These are phyloP conservation scores for Jimgerdemannia lactiflua DNA, from an alignment of 192 early-diverging fungal genomes.

Conservation along the genomic window DNA sequence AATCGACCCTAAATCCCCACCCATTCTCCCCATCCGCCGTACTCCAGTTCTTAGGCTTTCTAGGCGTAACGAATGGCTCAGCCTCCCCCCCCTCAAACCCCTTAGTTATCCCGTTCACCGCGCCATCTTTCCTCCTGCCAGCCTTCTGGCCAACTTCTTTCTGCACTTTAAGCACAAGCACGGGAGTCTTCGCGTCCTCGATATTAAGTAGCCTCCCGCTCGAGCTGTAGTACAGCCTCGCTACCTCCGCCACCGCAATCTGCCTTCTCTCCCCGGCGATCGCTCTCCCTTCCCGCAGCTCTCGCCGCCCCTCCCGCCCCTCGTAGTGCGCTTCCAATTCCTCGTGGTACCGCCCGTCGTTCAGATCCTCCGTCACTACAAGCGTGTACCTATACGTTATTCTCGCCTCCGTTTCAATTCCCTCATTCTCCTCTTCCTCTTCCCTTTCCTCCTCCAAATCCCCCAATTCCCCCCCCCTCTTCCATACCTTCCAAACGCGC, in stretches of 20 bases:
- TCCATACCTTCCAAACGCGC: slow-evolving; percentile 14
- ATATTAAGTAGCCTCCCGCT: slow-evolving; percentile 73
- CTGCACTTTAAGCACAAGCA: slow-evolving; percentile 66
- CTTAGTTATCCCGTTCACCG: background rate
- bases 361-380: slow-evolving; percentile 57
- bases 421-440: background rate
- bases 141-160: slow-evolving; percentile 8
- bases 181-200: slow-evolving; percentile 64
- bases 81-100: background rate
- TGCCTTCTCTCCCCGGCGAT: background rate
- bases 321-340: slow-evolving; percentile 33
- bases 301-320: slow-evolving; percentile 28
- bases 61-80: slow-evolving; percentile 12
- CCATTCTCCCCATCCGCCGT: slow-evolving; percentile 4
- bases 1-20: slow-evolving; percentile 6
- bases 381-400: slow-evolving; percentile 44
- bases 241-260: slow-evolving; percentile 43
- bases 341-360: slow-evolving; percentile 80
- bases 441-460: slow-evolving; percentile 4
- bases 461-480: slow-evolving; percentile 4
- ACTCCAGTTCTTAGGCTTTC: slow-evolving; percentile 20
- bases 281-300: background rate
- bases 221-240: slow-evolving; percentile 69
- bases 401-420: background rate
- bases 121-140: background rate